Percentiles rank a stretch among this genome's conserved stretches.
Conservation (phyloP, 371 early-diverging fungal genomes). For the Mucor circinelloides region DNA sequence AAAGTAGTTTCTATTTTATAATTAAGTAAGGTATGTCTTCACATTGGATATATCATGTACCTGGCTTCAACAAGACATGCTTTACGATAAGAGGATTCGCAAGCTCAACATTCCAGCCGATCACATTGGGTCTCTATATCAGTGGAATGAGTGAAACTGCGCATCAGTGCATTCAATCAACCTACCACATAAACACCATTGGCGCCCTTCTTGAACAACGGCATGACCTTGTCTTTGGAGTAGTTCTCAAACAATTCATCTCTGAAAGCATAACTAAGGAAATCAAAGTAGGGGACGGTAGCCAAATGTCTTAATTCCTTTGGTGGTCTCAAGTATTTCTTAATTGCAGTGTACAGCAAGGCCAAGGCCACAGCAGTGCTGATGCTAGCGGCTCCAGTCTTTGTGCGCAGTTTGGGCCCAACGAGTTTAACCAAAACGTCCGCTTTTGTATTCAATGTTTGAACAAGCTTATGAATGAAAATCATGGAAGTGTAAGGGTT, state of each 20-base stretch:
- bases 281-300: slow-evolving; percentile 3
- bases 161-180: not conserved
- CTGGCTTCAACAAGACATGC: slow-evolving; percentile 12
- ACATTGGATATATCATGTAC: not conserved
- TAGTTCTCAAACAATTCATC: slow-evolving; percentile 12
- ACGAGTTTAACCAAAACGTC: not conserved
- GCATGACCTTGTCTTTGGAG: slow-evolving; percentile 9
- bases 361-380: slow-evolving; percentile 10
- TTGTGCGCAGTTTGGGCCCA: not conserved
- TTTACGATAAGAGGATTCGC: slow-evolving; percentile 17
- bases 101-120: slow-evolving; percentile 12
- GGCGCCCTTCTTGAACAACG: not conserved
- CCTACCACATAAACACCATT: slow-evolving; percentile 9
- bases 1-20: slow-evolving; percentile 10
- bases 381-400: not conserved
- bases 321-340: slow-evolving; percentile 14
- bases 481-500: not conserved
- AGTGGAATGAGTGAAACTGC: not conserved
- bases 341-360: slow-evolving; percentile 1
- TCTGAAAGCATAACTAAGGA: slow-evolving; percentile 7
- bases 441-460: not conserved
- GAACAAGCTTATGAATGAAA: not conserved
- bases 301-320: slow-evolving; percentile 9
- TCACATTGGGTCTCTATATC: slow-evolving; percentile 2
- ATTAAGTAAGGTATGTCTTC: not conserved